Percentiles rank a stretch among this genome's conserved stretches.
Evolutionary conservation across 257 asterid genomes (phyloP).

Genomic region (Linderniella brevidens): DNA sequence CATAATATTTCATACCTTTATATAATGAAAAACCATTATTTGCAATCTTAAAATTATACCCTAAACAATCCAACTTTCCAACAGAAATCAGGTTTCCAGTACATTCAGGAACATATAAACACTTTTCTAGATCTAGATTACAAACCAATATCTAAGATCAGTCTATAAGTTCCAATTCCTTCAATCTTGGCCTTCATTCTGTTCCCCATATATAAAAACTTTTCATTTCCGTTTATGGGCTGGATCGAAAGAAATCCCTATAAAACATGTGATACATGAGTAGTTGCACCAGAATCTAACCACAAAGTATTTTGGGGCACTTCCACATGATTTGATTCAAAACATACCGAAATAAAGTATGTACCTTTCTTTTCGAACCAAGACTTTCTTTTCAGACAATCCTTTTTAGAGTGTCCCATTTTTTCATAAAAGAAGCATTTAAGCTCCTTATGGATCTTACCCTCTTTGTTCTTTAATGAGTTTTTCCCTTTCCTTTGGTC

Average conservation of each 20-base stretch:
- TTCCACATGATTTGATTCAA: not conserved
- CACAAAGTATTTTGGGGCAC: conserved; percentile 1
- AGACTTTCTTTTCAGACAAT: not conserved
- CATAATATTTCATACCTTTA: not conserved
- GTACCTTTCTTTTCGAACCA: not conserved
- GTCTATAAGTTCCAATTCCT: no score
- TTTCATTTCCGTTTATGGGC: not conserved
- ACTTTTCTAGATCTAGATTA: no score
- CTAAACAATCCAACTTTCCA: no score
- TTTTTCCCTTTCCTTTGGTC: no score
- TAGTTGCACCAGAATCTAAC: not conserved
- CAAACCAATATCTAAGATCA: no score
- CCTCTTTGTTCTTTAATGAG: not conserved
- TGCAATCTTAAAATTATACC: no score
- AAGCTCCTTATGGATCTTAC: not conserved
- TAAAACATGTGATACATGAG: not conserved
- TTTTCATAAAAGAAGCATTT: not conserved
- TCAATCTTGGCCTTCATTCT: no score
- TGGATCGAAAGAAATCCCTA: not conserved
- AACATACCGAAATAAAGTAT: not conserved
- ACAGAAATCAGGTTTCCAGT: no score
- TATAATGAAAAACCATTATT: no score
- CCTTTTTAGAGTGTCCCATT: not conserved
- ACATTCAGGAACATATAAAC: no score
- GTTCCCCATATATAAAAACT: not conserved